phyloP scores from a whole-genome alignment of 768 basidiomycete species.

The Clitopilus passeckerianus region DNA sequence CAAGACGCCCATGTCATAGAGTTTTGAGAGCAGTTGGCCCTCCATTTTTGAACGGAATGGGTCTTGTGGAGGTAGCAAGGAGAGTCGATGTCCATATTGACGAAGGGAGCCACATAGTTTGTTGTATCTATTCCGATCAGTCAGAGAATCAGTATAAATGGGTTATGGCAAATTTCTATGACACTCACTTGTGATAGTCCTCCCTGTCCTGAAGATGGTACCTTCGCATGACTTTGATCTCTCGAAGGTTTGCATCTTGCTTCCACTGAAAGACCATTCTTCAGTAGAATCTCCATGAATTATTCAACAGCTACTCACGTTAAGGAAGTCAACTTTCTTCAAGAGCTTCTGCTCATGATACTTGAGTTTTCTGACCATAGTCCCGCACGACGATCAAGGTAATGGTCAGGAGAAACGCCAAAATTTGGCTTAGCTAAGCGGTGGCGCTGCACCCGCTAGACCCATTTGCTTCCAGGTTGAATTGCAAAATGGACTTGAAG shows the following conservation, averaged over 20 bases:
- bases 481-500: background rate
- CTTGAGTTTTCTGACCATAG: constrained; percentile 91
- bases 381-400: background rate
- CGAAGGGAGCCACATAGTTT: constrained; percentile 87
- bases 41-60: constrained; percentile 85
- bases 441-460: background rate
- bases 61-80: constrained; percentile 85
- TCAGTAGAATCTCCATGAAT: background rate
- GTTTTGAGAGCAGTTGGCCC: constrained; percentile 81
- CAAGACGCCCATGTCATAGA: constrained; percentile 96
- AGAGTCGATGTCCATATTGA: constrained; percentile 79
- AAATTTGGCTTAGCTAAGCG: background rate
- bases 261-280: constrained; percentile 68
- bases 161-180: too few relatives aligned
- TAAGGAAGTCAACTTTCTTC: constrained; percentile 96
- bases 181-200: constrained; percentile 81
- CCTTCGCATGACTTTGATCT: constrained; percentile 90
- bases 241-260: constrained; percentile 85
- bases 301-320: constrained; percentile 43
- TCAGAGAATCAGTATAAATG: background rate
- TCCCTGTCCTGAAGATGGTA: constrained; percentile 95
- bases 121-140: constrained; percentile 64
- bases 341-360: constrained; percentile 93
- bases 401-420: background rate
- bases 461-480: background rate